phyloP scores from a whole-genome alignment of 2,329 filamentous ascomycete species.

The Sporothrix euskadiensis region DNA sequence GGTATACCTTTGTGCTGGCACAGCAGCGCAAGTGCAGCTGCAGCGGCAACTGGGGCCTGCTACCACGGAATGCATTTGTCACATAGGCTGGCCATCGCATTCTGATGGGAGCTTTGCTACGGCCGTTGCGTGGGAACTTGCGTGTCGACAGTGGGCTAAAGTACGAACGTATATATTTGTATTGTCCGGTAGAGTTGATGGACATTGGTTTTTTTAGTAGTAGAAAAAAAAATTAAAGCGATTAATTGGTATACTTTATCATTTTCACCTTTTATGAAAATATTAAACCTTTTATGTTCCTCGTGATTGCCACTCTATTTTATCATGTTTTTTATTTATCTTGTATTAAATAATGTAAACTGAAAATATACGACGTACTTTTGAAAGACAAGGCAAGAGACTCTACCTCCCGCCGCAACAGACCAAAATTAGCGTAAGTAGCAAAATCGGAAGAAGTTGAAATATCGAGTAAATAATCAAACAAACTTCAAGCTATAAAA shows the following conservation, averaged over 20 bases:
- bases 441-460: background rate
- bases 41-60: slow-evolving; percentile 54
- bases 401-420: background rate
- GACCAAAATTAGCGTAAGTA: background rate
- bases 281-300: background rate
- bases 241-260: background rate
- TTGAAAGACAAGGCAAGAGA: no score
- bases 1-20: slow-evolving; percentile 54
- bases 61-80: slow-evolving; percentile 37
- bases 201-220: background rate
- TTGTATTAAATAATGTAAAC: no score
- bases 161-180: no score
- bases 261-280: background rate
- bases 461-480: background rate
- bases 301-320: background rate
- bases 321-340: background rate
- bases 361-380: no score
- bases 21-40: slow-evolving; percentile 59
- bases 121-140: background rate
- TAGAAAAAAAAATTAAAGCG: background rate
- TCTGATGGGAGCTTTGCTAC: background rate
- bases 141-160: background rate
- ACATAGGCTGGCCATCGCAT: slow-evolving; percentile 10
- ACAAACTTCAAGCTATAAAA: no score
- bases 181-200: background rate